Percentiles rank a stretch among this genome's conserved stretches.
phyloP scores from a whole-genome alignment of 2,329 filamentous ascomycete genomes.

The Botrytis fragariae region DNA sequence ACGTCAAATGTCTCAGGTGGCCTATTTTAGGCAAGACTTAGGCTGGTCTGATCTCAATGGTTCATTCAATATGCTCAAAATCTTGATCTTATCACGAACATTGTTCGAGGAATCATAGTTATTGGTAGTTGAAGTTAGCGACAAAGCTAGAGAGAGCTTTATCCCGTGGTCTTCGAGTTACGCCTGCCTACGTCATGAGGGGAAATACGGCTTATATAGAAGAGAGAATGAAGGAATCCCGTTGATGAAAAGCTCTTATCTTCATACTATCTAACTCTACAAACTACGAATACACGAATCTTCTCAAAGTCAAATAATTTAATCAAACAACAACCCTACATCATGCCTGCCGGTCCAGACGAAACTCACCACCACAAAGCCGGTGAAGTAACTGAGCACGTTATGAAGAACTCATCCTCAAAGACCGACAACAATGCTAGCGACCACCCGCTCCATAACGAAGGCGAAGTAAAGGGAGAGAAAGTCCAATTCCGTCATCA shows the following conservation, averaged over 20 bases:
- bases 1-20: not conserved
- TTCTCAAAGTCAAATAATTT: conserved; percentile 7
- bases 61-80: not conserved
- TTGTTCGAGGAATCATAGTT: not conserved
- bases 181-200: conserved; percentile 20
- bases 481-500: conserved; percentile 50
- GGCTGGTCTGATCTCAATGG: not conserved
- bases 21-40: not conserved
- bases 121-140: not conserved
- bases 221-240: conserved; percentile 2
- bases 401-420: conserved; percentile 40
- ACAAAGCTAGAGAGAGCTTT: not conserved
- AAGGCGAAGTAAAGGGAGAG: conserved; percentile 45
- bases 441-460: conserved; percentile 40
- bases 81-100: not conserved
- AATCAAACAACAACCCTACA: conserved; percentile 26
- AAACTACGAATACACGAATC: not conserved
- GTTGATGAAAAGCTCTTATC: not conserved
- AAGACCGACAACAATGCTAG: conserved; percentile 41
- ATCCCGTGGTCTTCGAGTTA: not conserved
- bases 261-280: not conserved
- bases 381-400: conserved; percentile 38
- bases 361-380: conserved; percentile 40
- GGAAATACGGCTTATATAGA: conserved; percentile 17
- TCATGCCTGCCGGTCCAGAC: conserved; percentile 41